Conservation (phyloP, 768 basidiomycete species). For the Neoboletus brunneissimus region DNA sequence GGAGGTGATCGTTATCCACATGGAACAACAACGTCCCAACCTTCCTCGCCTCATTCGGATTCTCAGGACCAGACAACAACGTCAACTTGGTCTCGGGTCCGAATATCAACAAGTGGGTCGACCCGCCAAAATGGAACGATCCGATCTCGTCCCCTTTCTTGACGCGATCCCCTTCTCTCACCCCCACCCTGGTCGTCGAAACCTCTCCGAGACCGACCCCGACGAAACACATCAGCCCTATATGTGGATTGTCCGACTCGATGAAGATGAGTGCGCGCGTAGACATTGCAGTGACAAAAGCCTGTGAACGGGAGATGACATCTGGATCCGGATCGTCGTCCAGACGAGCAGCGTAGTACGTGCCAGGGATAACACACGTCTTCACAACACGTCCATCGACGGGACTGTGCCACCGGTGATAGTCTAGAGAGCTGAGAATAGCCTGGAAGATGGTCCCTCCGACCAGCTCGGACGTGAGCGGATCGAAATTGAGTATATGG, state of each 20-base stretch:
- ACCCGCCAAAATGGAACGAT: not conserved
- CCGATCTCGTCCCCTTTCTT: not conserved
- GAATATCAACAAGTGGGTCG: not conserved
- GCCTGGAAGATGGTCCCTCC: constrained; percentile 57
- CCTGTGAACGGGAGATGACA: not conserved
- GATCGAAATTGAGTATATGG: constrained; percentile 50
- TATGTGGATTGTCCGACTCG: not conserved
- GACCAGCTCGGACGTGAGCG: constrained; percentile 39
- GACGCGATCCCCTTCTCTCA: not conserved
- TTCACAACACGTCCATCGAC: constrained; percentile 44
- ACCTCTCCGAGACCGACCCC: not conserved
- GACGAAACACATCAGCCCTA: not conserved
- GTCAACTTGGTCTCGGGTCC: not conserved
- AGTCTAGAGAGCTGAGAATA: constrained; percentile 52
- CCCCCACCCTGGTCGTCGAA: not conserved
- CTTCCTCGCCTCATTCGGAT: not conserved
- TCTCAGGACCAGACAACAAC: no score
- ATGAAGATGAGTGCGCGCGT: not conserved
- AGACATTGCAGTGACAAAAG: not conserved
- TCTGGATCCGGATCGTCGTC: constrained; percentile 19
- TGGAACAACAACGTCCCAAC: not conserved
- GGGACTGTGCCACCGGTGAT: constrained; percentile 66
- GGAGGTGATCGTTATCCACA: not conserved
- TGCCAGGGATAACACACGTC: constrained; percentile 45
- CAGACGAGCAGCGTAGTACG: constrained; percentile 45